Evolutionary conservation across 495 filamentous ascomycete genomes (phyloP), one percentile per base, ranked within the genome.

Genomic region (Terfezia claveryi): DNA sequence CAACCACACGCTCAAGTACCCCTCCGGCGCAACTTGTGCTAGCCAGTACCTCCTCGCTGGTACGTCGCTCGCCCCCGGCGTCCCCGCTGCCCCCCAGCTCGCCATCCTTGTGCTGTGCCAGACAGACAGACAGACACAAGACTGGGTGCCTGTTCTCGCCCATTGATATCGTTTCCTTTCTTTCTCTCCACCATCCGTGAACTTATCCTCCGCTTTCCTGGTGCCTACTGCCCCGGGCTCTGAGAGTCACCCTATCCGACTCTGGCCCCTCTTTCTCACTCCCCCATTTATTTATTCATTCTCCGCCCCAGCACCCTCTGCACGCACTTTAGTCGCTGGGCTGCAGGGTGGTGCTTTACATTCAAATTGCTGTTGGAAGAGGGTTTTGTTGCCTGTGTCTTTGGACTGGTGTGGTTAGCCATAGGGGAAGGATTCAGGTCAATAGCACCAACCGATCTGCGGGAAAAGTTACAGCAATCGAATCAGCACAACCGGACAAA

Each of bases 191-290:
- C 41, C 41, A 7, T 32, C 27, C 2, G 27, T 32, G 27, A 32
- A 2, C 27, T 32, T 32, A 32, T 32, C 27, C 27, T 32, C 27
- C 27, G 27, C 27, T 32, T 5, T 32, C 27, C 27, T 32, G 4
- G 27, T 32, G 7, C 27, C 27, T 2, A 32, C 27, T 32, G 27
- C 27, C 27, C 27, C 1, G 7, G 27, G 27, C 27, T 32, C 27
- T 32, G 27, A 32, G 27, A 32, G 27, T 32, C 27, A 32, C 27
- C 2, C 8, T 36, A 6, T 41, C 10, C 57, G 53, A 44, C 16
- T 12, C 32, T 52, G 57, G 53, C 59, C 54, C 54, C 44, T 50
- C 16, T 54, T 23, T n/a, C 46, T 37, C 36, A 20, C 49, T 58
- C 54, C 32, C 44, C 38, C 12, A 36, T 51, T 51, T 16, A 17